These are phyloP conservation scores for Venturiaceae sp. DNA, from an alignment of 2,329 filamentous ascomycete genomes.

Conservation along the genomic window DNA sequence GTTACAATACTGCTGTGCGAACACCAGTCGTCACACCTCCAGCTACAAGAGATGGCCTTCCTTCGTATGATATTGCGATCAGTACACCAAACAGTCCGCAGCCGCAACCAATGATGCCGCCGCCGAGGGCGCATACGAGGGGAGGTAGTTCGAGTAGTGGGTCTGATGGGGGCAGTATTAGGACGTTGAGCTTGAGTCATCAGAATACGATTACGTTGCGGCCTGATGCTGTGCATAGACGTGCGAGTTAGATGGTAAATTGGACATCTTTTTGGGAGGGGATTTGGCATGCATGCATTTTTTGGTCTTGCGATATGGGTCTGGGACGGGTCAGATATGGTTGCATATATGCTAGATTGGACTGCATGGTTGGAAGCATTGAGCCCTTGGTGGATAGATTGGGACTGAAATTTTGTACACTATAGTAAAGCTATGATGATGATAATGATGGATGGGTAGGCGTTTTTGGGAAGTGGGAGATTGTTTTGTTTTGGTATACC, in stretches of 20 bases:
- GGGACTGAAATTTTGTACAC: neutral
- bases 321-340: neutral
- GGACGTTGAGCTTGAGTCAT: neutral
- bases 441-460: too few relatives aligned
- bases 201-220: neutral
- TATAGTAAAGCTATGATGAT: too few relatives aligned
- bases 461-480: neutral
- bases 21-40: slow-evolving; percentile 13
- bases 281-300: neutral
- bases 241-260: neutral
- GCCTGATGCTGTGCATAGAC: neutral
- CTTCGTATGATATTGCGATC: slow-evolving; percentile 5
- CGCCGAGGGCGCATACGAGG: neutral
- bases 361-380: neutral
- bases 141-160: neutral
- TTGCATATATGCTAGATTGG: too few relatives aligned
- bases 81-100: slow-evolving; percentile 4
- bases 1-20: slow-evolving; percentile 39
- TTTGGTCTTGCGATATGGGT: neutral
- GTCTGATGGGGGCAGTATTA: neutral
- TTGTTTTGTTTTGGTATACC: neutral
- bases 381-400: neutral
- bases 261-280: too few relatives aligned
- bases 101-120: neutral
- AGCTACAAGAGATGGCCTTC: neutral